Percentiles rank a stretch among this genome's conserved stretches.
phyloP scores from a whole-genome alignment of 2,329 filamentous ascomycete species.

The Polychaeton citri region DNA sequence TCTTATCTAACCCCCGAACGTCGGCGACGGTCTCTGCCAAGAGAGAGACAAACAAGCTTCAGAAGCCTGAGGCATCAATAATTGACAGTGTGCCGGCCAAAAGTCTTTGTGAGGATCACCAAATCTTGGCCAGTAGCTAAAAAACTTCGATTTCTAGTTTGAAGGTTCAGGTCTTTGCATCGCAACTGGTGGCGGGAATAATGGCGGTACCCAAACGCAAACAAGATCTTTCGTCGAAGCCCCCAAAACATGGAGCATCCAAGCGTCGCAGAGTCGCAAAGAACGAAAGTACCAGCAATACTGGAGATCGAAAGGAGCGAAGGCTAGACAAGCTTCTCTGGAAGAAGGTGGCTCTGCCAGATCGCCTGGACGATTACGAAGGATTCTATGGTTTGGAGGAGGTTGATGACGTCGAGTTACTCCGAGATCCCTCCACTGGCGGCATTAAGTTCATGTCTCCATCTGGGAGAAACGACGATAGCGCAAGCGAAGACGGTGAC shows the following conservation, averaged over 20 bases:
- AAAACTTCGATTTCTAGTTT: too few species aligned
- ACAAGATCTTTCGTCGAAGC: slow-evolving; percentile 2
- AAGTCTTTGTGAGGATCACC: too few species aligned
- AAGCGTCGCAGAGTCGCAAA: slow-evolving; percentile 8
- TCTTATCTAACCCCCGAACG: too few species aligned
- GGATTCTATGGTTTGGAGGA: slow-evolving; percentile 89
- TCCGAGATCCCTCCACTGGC: slow-evolving; percentile 43
- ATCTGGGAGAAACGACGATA: slow-evolving; percentile 11
- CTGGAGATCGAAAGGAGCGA: background rate
- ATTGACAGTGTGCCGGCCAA: too few species aligned
- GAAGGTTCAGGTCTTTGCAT: too few species aligned
- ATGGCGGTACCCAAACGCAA: background rate
- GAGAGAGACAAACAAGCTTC: too few species aligned
- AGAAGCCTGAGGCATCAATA: too few species aligned
- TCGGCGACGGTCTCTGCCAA: too few species aligned
- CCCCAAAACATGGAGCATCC: slow-evolving; percentile 5
- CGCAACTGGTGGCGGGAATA: background rate
- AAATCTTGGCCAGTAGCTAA: too few species aligned
- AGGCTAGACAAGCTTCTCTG: slow-evolving; percentile 43
- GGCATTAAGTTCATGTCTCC: slow-evolving; percentile 24
- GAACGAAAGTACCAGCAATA: slow-evolving; percentile 15
- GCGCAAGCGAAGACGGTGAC: slow-evolving; percentile 22
- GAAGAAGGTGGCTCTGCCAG: slow-evolving; percentile 54
- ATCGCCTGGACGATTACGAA: slow-evolving; percentile 75
- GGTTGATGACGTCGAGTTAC: slow-evolving; percentile 78